Conservation (phyloP, 2,329 filamentous ascomycete species). For the Graphilbum fragrans region DNA sequence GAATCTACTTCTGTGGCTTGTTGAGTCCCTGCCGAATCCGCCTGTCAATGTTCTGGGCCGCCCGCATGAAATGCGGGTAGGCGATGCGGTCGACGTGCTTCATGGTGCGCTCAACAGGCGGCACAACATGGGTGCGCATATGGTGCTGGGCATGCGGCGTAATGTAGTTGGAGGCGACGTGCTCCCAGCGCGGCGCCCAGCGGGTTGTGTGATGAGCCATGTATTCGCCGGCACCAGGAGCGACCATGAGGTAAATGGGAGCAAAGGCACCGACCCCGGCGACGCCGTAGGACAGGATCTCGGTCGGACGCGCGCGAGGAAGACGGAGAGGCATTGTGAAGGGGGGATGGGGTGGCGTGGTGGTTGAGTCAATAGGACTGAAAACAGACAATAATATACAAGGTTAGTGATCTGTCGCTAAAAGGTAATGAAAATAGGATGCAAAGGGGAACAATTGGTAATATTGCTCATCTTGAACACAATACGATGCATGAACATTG, state of each 20-base stretch:
- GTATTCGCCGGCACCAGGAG: constrained; percentile 40
- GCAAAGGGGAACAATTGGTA: too few species aligned
- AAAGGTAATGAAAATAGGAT: too few species aligned
- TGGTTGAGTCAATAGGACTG: too few species aligned
- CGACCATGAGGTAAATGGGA: constrained; percentile 43
- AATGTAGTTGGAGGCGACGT: constrained; percentile 43
- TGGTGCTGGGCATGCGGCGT: constrained; percentile 29
- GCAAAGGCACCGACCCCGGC: constrained; percentile 41
- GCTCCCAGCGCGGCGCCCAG: constrained; percentile 49
- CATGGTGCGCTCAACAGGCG: constrained; percentile 31
- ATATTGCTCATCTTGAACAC: too few species aligned
- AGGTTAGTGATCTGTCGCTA: too few species aligned
- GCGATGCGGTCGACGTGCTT: constrained; percentile 34
- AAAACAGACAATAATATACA: too few species aligned
- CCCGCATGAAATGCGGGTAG: constrained; percentile 26
- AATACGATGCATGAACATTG: too few species aligned
- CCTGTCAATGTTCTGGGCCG: constrained; percentile 34
- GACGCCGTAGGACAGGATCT: constrained; percentile 39
- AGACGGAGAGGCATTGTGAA: constrained; percentile 23
- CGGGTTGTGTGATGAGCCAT: constrained; percentile 40
- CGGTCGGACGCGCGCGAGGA: constrained; percentile 33
- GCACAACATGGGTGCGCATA: constrained; percentile 33
- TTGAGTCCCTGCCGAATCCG: constrained; percentile 34
- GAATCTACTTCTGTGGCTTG: constrained; percentile 11
- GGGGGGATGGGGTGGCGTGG: neutral